A percentile compares a stretch with the other conserved stretches of the same genome.
phyloP scores from a whole-genome alignment of 495 filamentous ascomycete genomes.

The Staphylotrichum longicolle region DNA sequence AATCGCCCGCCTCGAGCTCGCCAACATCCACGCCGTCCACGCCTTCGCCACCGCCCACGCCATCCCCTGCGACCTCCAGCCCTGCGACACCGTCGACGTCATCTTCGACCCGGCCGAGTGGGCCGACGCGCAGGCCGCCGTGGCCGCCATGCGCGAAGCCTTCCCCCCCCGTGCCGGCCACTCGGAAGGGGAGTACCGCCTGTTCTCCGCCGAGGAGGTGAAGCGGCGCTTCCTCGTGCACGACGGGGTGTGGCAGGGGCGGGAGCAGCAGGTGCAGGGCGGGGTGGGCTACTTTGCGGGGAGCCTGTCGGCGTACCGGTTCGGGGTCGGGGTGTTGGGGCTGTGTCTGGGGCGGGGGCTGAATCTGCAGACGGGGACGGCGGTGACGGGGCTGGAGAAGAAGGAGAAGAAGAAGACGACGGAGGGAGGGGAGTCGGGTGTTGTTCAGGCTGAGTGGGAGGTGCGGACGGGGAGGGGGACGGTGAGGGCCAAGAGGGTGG shows the following conservation, averaged over 20 bases:
- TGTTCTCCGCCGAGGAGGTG: constrained; percentile 48
- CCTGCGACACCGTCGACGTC: constrained; percentile 57
- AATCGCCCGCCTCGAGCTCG: constrained; percentile 56
- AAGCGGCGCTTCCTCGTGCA: constrained; percentile 45
- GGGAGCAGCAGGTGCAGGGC: constrained; percentile 44
- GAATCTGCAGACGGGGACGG: constrained; percentile 62
- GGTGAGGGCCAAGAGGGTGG: constrained; percentile 53
- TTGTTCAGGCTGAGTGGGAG: constrained; percentile 33
- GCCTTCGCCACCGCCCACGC: constrained; percentile 49
- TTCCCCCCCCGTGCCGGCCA: constrained; percentile 34
- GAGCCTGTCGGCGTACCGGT: constrained; percentile 63
- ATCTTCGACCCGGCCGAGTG: constrained; percentile 53
- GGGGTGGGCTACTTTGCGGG: constrained; percentile 60
- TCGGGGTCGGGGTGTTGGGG: constrained; percentile 59
- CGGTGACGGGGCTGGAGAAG: constrained; percentile 26
- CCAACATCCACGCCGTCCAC: constrained; percentile 57
- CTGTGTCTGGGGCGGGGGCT: constrained; percentile 52
- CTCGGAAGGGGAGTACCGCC: constrained; percentile 46
- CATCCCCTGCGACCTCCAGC: constrained; percentile 51
- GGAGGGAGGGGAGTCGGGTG: neutral
- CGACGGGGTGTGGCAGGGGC: constrained; percentile 22
- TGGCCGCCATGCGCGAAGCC: constrained; percentile 45
- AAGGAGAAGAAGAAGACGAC: neutral
- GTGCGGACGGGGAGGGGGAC: constrained; percentile 55
- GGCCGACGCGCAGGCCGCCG: constrained; percentile 39